These are phyloP conservation scores for Anethum foeniculum DNA, from an alignment of 140 eudicot species.

Conservation along the genomic window DNA sequence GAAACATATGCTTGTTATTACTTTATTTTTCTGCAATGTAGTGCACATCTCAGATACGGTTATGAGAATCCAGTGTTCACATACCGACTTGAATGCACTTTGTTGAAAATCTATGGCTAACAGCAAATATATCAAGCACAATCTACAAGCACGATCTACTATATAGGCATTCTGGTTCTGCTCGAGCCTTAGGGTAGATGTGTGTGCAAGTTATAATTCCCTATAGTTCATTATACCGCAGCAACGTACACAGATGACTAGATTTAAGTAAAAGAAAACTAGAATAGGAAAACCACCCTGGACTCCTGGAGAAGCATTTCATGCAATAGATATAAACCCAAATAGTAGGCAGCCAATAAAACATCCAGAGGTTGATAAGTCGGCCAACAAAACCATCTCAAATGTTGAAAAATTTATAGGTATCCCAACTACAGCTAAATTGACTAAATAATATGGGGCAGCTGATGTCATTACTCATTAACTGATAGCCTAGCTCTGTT, in stretches of 20 bases:
- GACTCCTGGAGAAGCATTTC: not conserved
- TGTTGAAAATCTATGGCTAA: too few species aligned
- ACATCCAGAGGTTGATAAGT: not conserved
- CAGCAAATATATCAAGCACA: not conserved
- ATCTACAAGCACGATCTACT: not conserved
- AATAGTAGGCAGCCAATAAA: not conserved
- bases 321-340: not conserved
- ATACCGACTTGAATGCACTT: too few species aligned
- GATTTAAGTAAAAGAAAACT: not conserved
- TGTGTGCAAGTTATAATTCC: not conserved
- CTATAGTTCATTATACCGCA: not conserved
- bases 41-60: not conserved
- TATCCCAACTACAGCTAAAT: not conserved
- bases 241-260: not conserved
- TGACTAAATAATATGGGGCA: not conserved
- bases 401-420: not conserved
- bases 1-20: not conserved
- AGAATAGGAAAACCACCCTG: not conserved
- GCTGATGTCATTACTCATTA: not conserved
- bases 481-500: not conserved
- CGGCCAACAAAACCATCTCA: not conserved
- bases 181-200: not conserved
- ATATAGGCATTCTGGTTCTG: not conserved
- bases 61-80: not conserved
- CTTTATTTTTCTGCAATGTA: not conserved